Evolutionary conservation across 192 early-diverging fungal species (phyloP), one percentile per base, ranked within the genome.

Genomic region (Podila verticillata): DNA sequence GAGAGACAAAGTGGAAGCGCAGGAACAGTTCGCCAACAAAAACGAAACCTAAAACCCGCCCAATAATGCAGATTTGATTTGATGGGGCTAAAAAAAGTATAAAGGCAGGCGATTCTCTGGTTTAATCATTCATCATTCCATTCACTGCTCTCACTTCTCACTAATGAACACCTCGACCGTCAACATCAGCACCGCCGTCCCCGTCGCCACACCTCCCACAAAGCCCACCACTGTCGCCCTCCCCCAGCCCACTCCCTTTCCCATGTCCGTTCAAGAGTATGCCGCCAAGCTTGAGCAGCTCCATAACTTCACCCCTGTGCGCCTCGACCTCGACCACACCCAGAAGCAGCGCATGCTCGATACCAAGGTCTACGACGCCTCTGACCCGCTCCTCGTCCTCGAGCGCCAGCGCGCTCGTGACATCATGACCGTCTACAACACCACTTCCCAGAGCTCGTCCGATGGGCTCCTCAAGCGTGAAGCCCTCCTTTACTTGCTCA

Each of bases 341-440:
- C 70, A 80, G 20, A 80, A 80, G 57, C 60, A 80, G 44, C 58
- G 51, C 24, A 80, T 80, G 77, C 69, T 80, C 44, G 77, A 44
- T 13, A 35, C 69, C 35, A 80, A 72, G 62, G 44, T 54, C 44
- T 80, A 80, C 57, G 17, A 80, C 47, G 59, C 77, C 12, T 7
- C n/a, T 2, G 70, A 80, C 20, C 60, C 54, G 6, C 61, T 72
- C 39, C 70, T 80, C 1, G 29, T 72, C 32, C 24, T 31, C 5
- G 77, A 80, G 24, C 77, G 77, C 36, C 69, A 60, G 30, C 58
- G 77, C 4, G 77, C 39, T 12, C 69, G 77, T 15, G 77, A 80
- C 20, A 48, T 80, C 44, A 59, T 72, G 39, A 7, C 31, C 7
- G 60, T 68, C 44, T 80, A 80, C 66, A 80, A 80, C 57, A 8